A percentile compares a stretch with the other conserved stretches of the same genome.
phyloP scores from a whole-genome alignment of 2,329 filamentous ascomycete species.

The Pseudofabraea citricarpa region DNA sequence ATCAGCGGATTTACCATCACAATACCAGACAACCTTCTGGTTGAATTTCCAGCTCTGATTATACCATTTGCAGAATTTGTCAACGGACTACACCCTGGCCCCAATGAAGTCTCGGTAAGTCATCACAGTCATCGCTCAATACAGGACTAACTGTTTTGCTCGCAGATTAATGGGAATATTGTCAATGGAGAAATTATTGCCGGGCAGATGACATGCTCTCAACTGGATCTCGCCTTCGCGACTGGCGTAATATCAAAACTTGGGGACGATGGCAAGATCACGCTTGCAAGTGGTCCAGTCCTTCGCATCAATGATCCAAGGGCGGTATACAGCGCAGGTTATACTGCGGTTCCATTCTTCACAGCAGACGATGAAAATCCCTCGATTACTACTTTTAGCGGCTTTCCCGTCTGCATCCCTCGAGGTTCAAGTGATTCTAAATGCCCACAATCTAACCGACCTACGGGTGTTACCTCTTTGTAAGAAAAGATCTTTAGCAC shows the following conservation, averaged over 20 bases:
- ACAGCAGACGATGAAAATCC: constrained; percentile 44
- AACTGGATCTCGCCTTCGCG: constrained; percentile 31
- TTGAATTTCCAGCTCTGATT: constrained; percentile 42
- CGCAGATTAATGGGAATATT: constrained; percentile 31
- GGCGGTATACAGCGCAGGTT: constrained; percentile 36
- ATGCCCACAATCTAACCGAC: constrained; percentile 23
- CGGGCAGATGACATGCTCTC: constrained; percentile 32
- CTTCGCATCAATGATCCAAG: constrained; percentile 40
- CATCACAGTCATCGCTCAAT: constrained; percentile 6
- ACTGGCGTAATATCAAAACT: constrained; percentile 32
- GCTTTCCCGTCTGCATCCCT: constrained; percentile 48
- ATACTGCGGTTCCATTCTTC: constrained; percentile 34
- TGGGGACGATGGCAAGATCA: constrained; percentile 29
- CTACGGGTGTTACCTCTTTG: background rate
- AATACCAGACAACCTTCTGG: constrained; percentile 44
- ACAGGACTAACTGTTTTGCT: background rate
- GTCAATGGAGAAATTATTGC: constrained; percentile 32
- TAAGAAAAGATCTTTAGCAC: background rate
- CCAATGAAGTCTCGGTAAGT: constrained; percentile 23
- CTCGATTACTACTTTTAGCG: constrained; percentile 41
- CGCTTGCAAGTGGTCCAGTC: constrained; percentile 31
- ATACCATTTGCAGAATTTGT: constrained; percentile 31
- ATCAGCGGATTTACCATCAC: constrained; percentile 40
- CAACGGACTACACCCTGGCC: constrained; percentile 6
- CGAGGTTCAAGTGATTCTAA: constrained; percentile 31